Conservation (phyloP, 306 rosid genomes). For the Trifolium fragiferum region DNA sequence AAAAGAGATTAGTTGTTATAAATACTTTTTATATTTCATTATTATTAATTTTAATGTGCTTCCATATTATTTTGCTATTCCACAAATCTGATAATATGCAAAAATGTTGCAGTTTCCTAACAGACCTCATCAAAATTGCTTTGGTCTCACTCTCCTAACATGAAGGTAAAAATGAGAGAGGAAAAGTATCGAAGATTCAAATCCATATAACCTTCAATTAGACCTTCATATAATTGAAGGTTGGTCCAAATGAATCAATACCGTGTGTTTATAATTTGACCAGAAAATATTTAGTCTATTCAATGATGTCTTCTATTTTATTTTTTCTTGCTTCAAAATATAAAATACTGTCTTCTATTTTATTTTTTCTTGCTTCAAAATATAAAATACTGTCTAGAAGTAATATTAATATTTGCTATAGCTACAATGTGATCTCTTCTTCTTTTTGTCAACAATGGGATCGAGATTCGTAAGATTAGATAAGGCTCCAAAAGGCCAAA, state of each 20-base stretch:
- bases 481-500: not conserved
- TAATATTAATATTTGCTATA: not conserved
- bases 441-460: not conserved
- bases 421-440: not conserved
- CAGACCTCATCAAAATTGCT: too few species aligned
- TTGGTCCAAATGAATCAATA: not conserved
- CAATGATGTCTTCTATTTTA: not conserved
- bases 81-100: too few species aligned
- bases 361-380: not conserved
- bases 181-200: too few species aligned
- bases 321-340: not conserved
- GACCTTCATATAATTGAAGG: not conserved
- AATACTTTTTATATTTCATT: too few species aligned
- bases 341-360: not conserved
- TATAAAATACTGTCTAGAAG: not conserved
- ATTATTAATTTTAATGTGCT: too few species aligned
- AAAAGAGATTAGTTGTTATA: too few species aligned
- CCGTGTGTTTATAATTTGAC: conserved; percentile 4
- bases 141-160: too few species aligned
- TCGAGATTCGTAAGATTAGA: not conserved
- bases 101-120: too few species aligned
- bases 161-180: too few species aligned
- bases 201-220: too few species aligned
- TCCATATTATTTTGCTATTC: too few species aligned
- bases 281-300: not conserved